Evolutionary conservation across 2,329 filamentous ascomycete species (phyloP).

Genomic region (Cordyceps militaris): DNA sequence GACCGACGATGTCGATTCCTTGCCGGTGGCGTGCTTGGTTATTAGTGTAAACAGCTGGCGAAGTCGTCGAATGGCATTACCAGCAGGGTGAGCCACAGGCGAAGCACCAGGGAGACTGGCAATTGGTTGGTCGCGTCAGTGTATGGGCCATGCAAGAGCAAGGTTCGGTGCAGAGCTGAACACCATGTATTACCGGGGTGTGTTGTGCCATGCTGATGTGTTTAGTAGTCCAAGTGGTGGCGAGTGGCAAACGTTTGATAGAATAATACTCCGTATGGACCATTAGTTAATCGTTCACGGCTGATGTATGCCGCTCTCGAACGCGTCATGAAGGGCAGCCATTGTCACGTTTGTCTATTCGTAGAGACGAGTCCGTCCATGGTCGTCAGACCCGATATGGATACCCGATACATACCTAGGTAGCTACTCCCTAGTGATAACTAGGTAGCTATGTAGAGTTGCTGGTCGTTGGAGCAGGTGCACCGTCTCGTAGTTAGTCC

Average conservation of each 20-base stretch:
- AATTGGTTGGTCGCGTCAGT: conserved; percentile 6
- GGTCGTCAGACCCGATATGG: too few species aligned
- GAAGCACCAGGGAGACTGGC: neutral
- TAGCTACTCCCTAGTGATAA: too few species aligned
- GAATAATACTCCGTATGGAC: neutral
- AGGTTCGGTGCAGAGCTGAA: conserved; percentile 8
- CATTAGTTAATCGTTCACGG: neutral
- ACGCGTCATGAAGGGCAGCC: neutral
- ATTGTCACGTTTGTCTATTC: too few species aligned
- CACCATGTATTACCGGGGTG: neutral
- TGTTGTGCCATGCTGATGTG: neutral
- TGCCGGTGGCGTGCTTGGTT: neutral
- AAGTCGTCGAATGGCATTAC: neutral
- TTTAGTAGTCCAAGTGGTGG: neutral
- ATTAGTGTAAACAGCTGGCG: neutral
- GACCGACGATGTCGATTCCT: conserved; percentile 1
- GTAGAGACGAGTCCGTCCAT: too few species aligned
- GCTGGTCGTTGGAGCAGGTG: neutral
- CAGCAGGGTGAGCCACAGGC: neutral
- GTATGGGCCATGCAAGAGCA: conserved; percentile 4
- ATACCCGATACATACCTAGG: too few species aligned
- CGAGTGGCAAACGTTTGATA: neutral
- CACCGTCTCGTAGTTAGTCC: neutral
- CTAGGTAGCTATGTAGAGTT: neutral
- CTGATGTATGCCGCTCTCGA: neutral